Evolutionary conservation across 805 yeast species (phyloP), one percentile per base, ranked within the genome.

Genomic region (Cyberlindnera americana): DNA sequence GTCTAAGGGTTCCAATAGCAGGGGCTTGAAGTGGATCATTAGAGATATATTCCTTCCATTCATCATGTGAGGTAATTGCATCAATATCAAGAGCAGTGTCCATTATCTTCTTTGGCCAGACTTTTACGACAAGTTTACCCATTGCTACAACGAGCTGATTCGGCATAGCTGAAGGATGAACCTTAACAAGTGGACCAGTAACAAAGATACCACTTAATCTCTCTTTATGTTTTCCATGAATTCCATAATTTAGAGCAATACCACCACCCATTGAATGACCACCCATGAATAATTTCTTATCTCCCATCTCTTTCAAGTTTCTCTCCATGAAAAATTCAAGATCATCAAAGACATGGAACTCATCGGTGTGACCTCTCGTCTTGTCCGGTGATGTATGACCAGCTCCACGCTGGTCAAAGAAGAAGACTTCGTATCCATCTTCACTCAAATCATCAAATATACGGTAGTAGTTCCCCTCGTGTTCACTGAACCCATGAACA

Each of bases 231-330:
- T 65, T 72, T 3, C 90, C 90, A 23, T 56, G 54, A 26, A 76
- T 67, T 4, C 75, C 78, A 56, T 84, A 83, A 57, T 79, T 81
- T 41, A 84, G 62, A 0, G 65, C 66, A 36, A 84, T 77, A 0
- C 83, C 90, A 16, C 91, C 91, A 36, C 95, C 95, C 90, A 85
- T 83, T 9, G 89, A 83, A 48, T 80, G 87, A 1, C 91, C 89
- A 53, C 73, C 65, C 33, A 85, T 53, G 49, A 66, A 71, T 23
- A 83, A 49, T 45, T 73, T 73, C 34, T 65, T 67, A 3, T 41
- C 26, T 11, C 57, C 51, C 22, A 60, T 45, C 21, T 65, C 64
- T 15, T 69, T 67, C 17, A 70, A 50, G 37, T 70, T 71, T 33
- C 54, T 54, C 40, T 73, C 64, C 38, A 81, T 59, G 57, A 84